Evolutionary conservation across 495 filamentous ascomycete species (phyloP), one percentile per base, ranked within the genome.

Genomic region (Lindgomyces ingoldianus): DNA sequence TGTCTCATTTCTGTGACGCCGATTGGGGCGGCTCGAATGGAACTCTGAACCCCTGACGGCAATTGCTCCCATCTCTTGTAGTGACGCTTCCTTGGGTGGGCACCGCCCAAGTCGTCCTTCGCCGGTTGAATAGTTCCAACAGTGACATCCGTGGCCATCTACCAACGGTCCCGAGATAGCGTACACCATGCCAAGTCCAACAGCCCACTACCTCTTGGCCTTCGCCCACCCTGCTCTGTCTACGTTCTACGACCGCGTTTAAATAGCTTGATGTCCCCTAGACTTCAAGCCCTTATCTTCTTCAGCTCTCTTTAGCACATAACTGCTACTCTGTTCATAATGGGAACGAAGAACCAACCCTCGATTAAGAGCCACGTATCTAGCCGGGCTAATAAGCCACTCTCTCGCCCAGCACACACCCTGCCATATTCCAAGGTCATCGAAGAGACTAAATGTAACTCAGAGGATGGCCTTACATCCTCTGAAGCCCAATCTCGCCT

Each of bases 391-490:
- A 83, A 84, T 73, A 73, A 73, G 47, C 65, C 76, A 72, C 73
- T 91, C 19, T 83, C 82, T 9, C 74, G 77, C 46, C 87, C 87
- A 8, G 85, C 90, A 16, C 89, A 93, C 69, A 77, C 84, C 41
- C 79, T 93, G 25, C 64, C 82, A 18, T 75, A 70, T 66, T 74
- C 80, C 30, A 74, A 83, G 61, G 76, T 87, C 55, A 77, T 85
- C 57, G 65, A 74, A 10, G 83, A 91, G 71, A 78, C 90, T 18
- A 72, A 74, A 2, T 82, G 84, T 64, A 79, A 90, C 72, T 60
- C 74, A 10, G 81, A 87, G 12, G 77, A 89, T 72, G 88, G 88
- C 39, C 77, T 91, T 30, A 80, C 81, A 2, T 73, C 75, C 6
- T 68, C 62, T 0, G 86, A 88, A 52, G 88, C 82, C 22, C 76